A percentile compares a stretch with the other conserved stretches of the same genome.
Conservation (phyloP, 129 eudicot genomes). For the Rutidosis leptorrhynchoides region DNA sequence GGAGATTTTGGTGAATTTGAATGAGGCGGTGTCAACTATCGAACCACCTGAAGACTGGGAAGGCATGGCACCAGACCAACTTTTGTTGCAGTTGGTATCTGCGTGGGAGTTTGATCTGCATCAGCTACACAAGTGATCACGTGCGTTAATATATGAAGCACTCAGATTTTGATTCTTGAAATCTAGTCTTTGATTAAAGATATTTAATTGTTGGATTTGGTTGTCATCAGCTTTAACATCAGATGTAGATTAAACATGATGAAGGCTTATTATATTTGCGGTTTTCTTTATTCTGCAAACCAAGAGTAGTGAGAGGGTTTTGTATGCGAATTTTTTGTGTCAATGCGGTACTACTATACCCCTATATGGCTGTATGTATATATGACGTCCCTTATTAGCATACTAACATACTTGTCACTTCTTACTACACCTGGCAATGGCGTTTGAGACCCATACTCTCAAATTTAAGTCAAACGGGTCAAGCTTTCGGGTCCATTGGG, state of each 20-base stretch:
- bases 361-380: too few relatives aligned
- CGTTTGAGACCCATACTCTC: too few relatives aligned
- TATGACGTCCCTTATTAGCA: too few relatives aligned
- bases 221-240: conserved; percentile 15
- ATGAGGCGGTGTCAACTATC: conserved; percentile 59
- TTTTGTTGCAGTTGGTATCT: conserved; percentile 79
- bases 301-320: conserved; percentile 18
- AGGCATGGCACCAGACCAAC: conserved; percentile 87
- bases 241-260: conserved; percentile 33
- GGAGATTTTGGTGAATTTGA: conserved; percentile 72
- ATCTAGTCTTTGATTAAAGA: conserved; percentile 24
- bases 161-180: conserved; percentile 5
- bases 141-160: conserved; percentile 4
- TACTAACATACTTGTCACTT: too few relatives aligned
- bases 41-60: conserved; percentile 96
- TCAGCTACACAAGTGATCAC: conserved; percentile 54
- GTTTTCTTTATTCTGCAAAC: background rate
- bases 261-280: conserved; percentile 17
- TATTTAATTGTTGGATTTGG: conserved; percentile 17
- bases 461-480: too few relatives aligned
- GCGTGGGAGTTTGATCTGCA: conserved; percentile 87
- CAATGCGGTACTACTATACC: too few relatives aligned
- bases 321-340: conserved; percentile 14
- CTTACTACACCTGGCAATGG: too few relatives aligned
- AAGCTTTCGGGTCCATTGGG: too few relatives aligned